Evolutionary conservation across 805 yeast genomes (phyloP).

Genomic region (Kazachstania psychrophila): DNA sequence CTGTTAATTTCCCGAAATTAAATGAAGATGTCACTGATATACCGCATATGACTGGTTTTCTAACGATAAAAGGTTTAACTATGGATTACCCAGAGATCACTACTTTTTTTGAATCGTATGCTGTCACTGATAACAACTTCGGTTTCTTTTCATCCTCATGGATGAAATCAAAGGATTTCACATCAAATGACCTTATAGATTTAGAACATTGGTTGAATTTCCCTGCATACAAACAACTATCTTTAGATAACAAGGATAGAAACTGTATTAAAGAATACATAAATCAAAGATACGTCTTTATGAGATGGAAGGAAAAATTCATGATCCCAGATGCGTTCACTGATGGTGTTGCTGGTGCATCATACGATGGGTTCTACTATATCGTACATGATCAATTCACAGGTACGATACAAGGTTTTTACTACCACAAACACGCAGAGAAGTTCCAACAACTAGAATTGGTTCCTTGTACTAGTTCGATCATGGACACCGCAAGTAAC

Average conservation of each 20-base stretch:
- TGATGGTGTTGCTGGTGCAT: slow-evolving; percentile 49
- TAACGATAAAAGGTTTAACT: slow-evolving; percentile 62
- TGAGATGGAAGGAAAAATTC: slow-evolving; percentile 94
- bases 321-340: slow-evolving; percentile 68
- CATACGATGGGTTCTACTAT: slow-evolving; percentile 89
- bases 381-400: slow-evolving; percentile 69
- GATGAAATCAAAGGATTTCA: slow-evolving; percentile 40
- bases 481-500: slow-evolving; percentile 1
- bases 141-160: slow-evolving; percentile 27
- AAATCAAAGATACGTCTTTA: slow-evolving; percentile 49
- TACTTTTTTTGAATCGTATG: slow-evolving; percentile 55
- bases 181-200: slow-evolving; percentile 50
- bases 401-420: slow-evolving; percentile 71
- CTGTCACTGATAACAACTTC: slow-evolving; percentile 16
- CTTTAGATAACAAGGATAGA: slow-evolving; percentile 8
- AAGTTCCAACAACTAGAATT: slow-evolving; percentile 67
- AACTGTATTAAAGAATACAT: slow-evolving; percentile 22
- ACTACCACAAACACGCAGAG: slow-evolving; percentile 73
- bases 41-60: slow-evolving; percentile 46
- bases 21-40: background rate
- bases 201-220: slow-evolving; percentile 60
- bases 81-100: slow-evolving; percentile 58
- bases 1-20: slow-evolving; percentile 38
- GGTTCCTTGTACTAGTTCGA: slow-evolving; percentile 13
- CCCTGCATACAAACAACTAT: slow-evolving; percentile 34